A percentile compares a stretch with the other conserved stretches of the same genome.
Evolutionary conservation across 1,139 yeast genomes (phyloP).

Genomic region (Yamadazyma aaseri): DNA sequence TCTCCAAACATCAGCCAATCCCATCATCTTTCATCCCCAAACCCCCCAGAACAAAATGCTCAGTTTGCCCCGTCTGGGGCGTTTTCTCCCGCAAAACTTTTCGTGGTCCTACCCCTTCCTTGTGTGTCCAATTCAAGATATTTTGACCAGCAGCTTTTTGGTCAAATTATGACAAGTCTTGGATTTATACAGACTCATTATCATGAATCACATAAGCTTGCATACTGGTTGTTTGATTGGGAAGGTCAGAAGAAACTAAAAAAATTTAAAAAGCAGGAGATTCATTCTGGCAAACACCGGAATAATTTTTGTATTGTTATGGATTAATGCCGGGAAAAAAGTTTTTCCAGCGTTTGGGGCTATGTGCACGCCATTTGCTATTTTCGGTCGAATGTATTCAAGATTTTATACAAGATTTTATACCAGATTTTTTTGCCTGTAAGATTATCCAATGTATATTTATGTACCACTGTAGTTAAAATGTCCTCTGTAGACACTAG

Average conservation of each 20-base stretch:
- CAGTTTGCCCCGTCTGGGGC: neutral
- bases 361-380: too few relatives aligned
- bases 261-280: constrained; percentile 38
- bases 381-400: too few relatives aligned
- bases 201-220: constrained; percentile 71
- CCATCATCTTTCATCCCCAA: neutral
- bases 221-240: constrained; percentile 70
- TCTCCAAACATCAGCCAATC: too few relatives aligned
- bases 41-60: neutral
- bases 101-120: constrained; percentile 85
- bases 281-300: constrained; percentile 51
- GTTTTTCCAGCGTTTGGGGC: too few relatives aligned
- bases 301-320: constrained; percentile 62
- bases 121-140: constrained; percentile 83
- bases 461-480: too few relatives aligned
- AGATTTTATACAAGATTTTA: too few relatives aligned
- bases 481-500: too few relatives aligned
- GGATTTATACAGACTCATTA: constrained; percentile 54
- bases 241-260: constrained; percentile 22
- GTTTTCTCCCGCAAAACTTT: constrained; percentile 38
- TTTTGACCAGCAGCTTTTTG: constrained; percentile 46
- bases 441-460: too few relatives aligned
- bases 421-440: too few relatives aligned
- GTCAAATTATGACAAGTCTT: constrained; percentile 50
- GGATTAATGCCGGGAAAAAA: too few relatives aligned